Base-by-base conservation (phyloP, 495 filamentous ascomycete species). In the Cryomyces minteri region DNA sequence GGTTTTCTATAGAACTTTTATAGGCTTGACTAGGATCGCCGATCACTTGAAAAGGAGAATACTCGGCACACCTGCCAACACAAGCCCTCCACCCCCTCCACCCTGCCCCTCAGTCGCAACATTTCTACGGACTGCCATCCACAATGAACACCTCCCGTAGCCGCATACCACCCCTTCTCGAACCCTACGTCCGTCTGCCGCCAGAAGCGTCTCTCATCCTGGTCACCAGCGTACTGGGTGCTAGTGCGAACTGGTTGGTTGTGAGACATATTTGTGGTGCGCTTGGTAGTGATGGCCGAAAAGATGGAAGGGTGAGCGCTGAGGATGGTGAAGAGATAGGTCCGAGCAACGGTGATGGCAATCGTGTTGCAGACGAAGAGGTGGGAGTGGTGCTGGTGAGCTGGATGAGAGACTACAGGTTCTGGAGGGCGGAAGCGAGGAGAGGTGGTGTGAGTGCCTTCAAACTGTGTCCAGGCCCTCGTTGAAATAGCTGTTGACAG, bases 391-490 rank as follows among this genome's bases (percentile, higher is more conserved):
- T 94, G 11, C 63, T 94, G 0, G 75, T 88, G 49, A 86, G 80
- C 63, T 94, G 79, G 60, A 63, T 92, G 61, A 71, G 82, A 43
- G 78, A 86, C 52, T 70, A 63, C 49, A 64, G 69, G 29, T 92
- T 92, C 57, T 94, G 86, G 87, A 76, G 49, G 44, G 37, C 29
- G 6, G 57, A 62, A 48, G 39, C 44, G 2, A 45, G 56, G 36
- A 54, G 56, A 41, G 50, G 47, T 10, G 49, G 48, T 29, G 47
- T 49, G 39, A 30, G 50, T 49, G 4, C 10, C 14, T 56, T 49
- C 60, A 29, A 30, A 7, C 12, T 41, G 10, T 4, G 25, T 30
- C 40, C 25, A 41, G 1, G 12, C 34, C 9, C 34, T 10, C 34
- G 12, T 10, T 3, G 34, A 14, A 41, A 41, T 18, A 41, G 8